Conservation (phyloP, 345 rosid genomes). For the Psidium guajava region DNA sequence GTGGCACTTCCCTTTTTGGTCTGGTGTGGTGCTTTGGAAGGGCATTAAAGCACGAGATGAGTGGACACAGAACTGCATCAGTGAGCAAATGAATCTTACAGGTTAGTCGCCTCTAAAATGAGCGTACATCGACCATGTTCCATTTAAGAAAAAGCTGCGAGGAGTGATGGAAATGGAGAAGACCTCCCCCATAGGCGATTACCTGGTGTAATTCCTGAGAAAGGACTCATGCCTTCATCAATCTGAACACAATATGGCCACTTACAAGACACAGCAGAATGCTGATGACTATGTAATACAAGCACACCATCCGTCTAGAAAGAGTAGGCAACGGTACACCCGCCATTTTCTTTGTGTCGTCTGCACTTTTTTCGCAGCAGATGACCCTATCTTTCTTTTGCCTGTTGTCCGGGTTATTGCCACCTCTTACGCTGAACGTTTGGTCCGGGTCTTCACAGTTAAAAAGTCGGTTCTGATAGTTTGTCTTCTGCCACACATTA, state of each 20-base stretch:
- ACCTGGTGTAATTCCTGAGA: not conserved
- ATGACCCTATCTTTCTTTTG: not conserved
- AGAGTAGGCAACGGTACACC: not conserved
- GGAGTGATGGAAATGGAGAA: not conserved
- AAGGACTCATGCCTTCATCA: not conserved
- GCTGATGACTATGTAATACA: not conserved
- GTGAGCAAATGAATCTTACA: not conserved
- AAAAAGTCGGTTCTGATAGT: not conserved
- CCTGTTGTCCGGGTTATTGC: not conserved
- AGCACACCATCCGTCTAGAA: not conserved
- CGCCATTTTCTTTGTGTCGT: not conserved
- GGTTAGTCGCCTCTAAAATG: not conserved
- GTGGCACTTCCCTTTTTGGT: not conserved
- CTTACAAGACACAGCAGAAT: not conserved
- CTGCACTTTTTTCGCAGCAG: not conserved
- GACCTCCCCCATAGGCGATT: not conserved
- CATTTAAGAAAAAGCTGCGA: not conserved
- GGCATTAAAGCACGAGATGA: not conserved
- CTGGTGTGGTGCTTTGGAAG: not conserved
- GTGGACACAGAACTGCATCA: not conserved
- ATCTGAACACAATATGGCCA: not conserved
- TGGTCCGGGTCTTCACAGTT: not conserved
- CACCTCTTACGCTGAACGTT: not conserved
- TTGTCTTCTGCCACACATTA: not conserved
- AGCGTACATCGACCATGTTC: not conserved